Percentiles rank a stretch among this genome's conserved stretches.
phyloP scores from a whole-genome alignment of 2,329 filamentous ascomycete species.

The Microcyclospora tardicrescens region DNA sequence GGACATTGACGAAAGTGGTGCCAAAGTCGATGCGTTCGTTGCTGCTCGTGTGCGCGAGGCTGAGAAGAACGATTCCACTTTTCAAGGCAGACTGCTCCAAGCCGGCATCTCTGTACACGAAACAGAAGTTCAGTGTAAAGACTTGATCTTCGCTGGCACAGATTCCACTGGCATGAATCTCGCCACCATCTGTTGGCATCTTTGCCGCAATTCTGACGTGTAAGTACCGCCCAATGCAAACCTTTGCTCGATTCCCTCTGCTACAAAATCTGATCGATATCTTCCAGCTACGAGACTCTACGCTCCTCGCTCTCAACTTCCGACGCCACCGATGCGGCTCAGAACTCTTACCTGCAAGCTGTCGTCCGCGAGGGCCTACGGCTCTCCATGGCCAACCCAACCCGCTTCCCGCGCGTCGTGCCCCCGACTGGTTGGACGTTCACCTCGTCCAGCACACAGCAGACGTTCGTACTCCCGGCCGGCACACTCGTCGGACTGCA shows the following conservation, averaged over 20 bases:
- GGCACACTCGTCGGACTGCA: conserved; percentile 35
- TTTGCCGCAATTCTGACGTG: conserved; percentile 31
- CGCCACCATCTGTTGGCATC: conserved; percentile 34
- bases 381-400: conserved; percentile 40
- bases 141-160: conserved; percentile 43
- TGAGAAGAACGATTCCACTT: conserved; percentile 28
- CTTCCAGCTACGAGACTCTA: conserved; percentile 23
- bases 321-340: conserved; percentile 11
- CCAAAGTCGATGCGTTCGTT: conserved; percentile 33
- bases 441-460: conserved; percentile 11
- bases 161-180: conserved; percentile 42
- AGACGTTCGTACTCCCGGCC: conserved; percentile 21
- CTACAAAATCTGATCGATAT: neutral
- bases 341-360: conserved; percentile 34
- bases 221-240: conserved; percentile 10
- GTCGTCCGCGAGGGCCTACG: conserved; percentile 40
- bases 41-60: conserved; percentile 26
- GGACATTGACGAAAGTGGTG: conserved; percentile 24
- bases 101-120: conserved; percentile 32
- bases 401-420: conserved; percentile 36
- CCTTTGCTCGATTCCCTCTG: neutral
- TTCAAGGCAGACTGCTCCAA: conserved; percentile 36
- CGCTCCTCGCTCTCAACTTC: conserved; percentile 22
- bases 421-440: conserved; percentile 26
- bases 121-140: conserved; percentile 39